Evolutionary conservation across 495 filamentous ascomycete species (phyloP), one percentile per base, ranked within the genome.

Genomic region (Platismatia glauca): DNA sequence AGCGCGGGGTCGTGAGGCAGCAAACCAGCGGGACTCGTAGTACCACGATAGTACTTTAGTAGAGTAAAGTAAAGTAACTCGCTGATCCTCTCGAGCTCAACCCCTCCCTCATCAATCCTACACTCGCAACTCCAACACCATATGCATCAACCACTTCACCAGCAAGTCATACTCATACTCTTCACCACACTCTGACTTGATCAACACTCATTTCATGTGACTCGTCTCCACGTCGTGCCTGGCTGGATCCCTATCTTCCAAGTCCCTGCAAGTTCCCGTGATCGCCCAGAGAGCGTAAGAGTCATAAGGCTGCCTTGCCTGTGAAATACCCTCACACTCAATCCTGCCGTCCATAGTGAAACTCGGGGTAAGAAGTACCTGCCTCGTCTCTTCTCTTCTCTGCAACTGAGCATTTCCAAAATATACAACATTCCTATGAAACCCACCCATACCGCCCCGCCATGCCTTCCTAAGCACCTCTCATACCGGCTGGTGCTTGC

Each of bases 291-390:
- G 29, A 61, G 58, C 61, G 52, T 64, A 58, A 58, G 65, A 67
- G 57, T 67, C 65, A 67, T 67, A 67, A 67, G 58, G 65, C 60
- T 67, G 58, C 61, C 61, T 63, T 57, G 53, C n/a, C 61, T 29
- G n/a, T n/a, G n/a, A n/a, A n/a, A n/a, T n/a, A n/a, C n/a, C 16
- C 41, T 22, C 35, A 62, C 60, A 57, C 60, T 24, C 15, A 46
- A 48, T 39, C 29, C 38, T 57, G 53, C 35, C 34, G 13, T 41
- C 48, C 39, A 46, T 12, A 50, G n/a, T n/a, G n/a, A n/a, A n/a
- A n/a, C 33, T 41, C 48, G 22, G 11, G 61, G 61, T 63, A 58
- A 63, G 61, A 35, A 31, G 31, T 18, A 29, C 55, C 22, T 62
- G 31, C 29, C 31, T 46, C 29, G 38, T 24, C 39, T 38, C 16